Base-by-base conservation (phyloP, 768 basidiomycete genomes). In the Rhodocollybia butyracea region DNA sequence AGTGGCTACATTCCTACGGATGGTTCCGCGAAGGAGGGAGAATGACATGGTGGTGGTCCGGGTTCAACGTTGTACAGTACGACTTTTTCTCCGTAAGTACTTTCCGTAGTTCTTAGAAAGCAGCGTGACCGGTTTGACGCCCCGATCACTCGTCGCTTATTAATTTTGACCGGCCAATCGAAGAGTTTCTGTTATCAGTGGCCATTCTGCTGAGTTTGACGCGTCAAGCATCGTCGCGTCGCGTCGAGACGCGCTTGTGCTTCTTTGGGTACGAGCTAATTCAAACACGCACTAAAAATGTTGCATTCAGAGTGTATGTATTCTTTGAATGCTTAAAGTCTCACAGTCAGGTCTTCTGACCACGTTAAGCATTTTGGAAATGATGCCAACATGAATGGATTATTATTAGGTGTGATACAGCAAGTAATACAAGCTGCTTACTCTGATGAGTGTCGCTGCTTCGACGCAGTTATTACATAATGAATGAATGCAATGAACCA, bases 21-120 rank as follows among this genome's bases (percentile, higher is more conserved):
- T 64, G 26, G 84, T 76, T 5, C 72, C 66, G 60, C 84, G 80
- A 54, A 86, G 66, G 38, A 77, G 70, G 63, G 77, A 64, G 71
- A 82, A 75, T 30, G 84, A 85, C 86, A 88, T 86, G 65, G 62
- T 67, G 52, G 61, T 59, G 63, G 57, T 51, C 45, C 40, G 24
- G 42, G 39, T 24, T 51, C 24, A 50, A 50, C 48, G 45, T 48
- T 48, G 46, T 36, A 22, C 29, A n/a, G 6, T 12, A 15, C 26
- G 34, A 19, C 26, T 39, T 24, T 53, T 52, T 41, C 21, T 27
- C 22, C 17, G 27, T 17, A 5, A 3, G n/a, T 40, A 17, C 22
- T 8, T 51, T 21, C 39, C 55, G 30, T 40, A 45, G 12, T 45
- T 36, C 32, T 46, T 54, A 53, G 57, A 34, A 52, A 57, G 57